Conservation (phyloP, 345 rosid species). For the Eucalyptus erythrocorys region DNA sequence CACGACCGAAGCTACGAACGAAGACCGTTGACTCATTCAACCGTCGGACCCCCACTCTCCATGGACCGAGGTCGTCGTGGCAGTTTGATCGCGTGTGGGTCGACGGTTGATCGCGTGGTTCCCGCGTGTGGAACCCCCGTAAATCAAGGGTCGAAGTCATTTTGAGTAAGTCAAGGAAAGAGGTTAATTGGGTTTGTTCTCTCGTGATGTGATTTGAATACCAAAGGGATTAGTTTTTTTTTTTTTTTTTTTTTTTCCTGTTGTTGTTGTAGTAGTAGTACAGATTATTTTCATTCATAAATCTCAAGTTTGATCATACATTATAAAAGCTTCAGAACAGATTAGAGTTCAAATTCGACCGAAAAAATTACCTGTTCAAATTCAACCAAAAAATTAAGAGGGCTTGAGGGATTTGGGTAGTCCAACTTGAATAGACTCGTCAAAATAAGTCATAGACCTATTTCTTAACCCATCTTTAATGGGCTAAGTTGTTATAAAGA, state of each 20-base stretch:
- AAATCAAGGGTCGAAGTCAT: not conserved
- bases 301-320: not conserved
- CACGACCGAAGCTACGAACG: not conserved
- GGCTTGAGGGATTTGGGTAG: not conserved
- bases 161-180: not conserved
- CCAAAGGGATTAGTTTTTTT: not conserved
- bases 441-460: too few species aligned
- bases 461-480: not conserved
- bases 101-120: not conserved
- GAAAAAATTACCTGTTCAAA: not conserved
- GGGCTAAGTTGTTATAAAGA: not conserved
- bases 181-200: not conserved
- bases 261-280: not conserved
- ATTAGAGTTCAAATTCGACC: not conserved
- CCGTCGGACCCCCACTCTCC: not conserved
- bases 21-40: not conserved
- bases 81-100: not conserved
- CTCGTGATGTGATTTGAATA: not conserved
- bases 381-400: too few species aligned
- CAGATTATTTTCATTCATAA: not conserved
- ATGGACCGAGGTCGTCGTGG: not conserved
- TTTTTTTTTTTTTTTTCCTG: not conserved
- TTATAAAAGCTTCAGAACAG: not conserved
- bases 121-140: not conserved
- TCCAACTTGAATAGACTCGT: not conserved